Base-by-base conservation (phyloP, 2,329 filamentous ascomycete genomes). In the Phialophora chinensis region DNA sequence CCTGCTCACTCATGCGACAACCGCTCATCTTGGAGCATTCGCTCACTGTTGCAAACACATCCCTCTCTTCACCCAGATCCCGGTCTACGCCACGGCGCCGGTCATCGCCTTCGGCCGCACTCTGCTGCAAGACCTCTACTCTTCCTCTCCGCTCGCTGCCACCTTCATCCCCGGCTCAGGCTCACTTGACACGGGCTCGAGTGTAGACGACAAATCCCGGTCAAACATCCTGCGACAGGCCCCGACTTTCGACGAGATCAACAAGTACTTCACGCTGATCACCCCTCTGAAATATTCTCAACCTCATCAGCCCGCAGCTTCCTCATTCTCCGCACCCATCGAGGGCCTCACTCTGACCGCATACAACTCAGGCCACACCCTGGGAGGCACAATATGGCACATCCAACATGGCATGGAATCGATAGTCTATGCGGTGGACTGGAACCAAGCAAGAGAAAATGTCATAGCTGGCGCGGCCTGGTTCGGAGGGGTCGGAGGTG, bases 351-450 rank as follows among this genome's bases (percentile, higher is more conserved):
- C 92, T 1, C 91, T 99, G 71, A 99, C 95, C 0, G 95, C 95
- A 0, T 98, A 98, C 81, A 96, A 96, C 79, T 93, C 95, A 7
- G 95, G 95, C 70, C 94, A 97, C 76, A 97, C 94, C 0, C 86
- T 98, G 0, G 95, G 95, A 77, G 95, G 95, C 63, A 98, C 95
- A 27, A 97, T 99, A 82, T 99, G 95, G 95, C 94, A 98, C 75
- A 93, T 99, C 71, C 94, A 98, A 74, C 93, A 98, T 81, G 93
- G 93, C 0, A 86, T 97, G 75, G 95, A 99, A 77, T 97, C 93
- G 0, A 94, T 99, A 50, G 93, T 99, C 0, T 98, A 99, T 74
- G 94, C 95, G 0, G 92, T 97, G 20, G 94, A 98, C 75, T 99
- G 95, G 95, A 97, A 97, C 73, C 93, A 97, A 79, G 92, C 91